Base-by-base conservation (phyloP, 2,329 filamentous ascomycete genomes). In the Ascochyta rabiei region DNA sequence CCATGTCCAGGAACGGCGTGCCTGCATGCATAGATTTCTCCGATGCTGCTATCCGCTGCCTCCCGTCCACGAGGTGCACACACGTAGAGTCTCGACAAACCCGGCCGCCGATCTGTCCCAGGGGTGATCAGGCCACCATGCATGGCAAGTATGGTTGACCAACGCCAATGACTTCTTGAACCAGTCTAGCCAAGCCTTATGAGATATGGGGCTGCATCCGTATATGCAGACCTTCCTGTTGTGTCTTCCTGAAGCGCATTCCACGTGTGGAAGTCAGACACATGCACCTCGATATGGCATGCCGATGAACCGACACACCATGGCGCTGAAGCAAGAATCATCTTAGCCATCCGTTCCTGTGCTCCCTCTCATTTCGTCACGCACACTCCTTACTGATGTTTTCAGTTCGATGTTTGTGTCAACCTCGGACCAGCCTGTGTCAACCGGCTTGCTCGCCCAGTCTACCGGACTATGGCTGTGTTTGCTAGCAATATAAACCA, bases 231-330 rank as follows among this genome's bases (percentile, higher is more conserved):
- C 45, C 40, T 53, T 55, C 49, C 59, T 68, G 66, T 57, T 51
- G 63, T 65, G 62, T 55, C 53, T 63, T 62, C 60, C 59, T 53
- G 52, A 59, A 60, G 48, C 60, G 59, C 58, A 69, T 70, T 65
- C 67, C 68, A 70, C 69, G 67, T 70, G 67, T 61, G 41, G 56
- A 54, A 40, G 43, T 48, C 46, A 54, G 53, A 51, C 55, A 54
- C 31, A 41, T 50, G 42, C 40, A 55, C 39, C 62, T 56, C 50
- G 44, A 57, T 61, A 41, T 49, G 56, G 57, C 60, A 60, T 61
- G 48, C 56, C 51, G 48, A 59, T 54, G 60, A 59, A 45, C 47
- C 41, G 48, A 41, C 50, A 61, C 53, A 52, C 45, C 34, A 44
- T 57, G 54, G 53, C 51, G 58, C 52, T 60, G 53, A 55, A 44